phyloP scores from a whole-genome alignment of 1,284 basidiomycete species.

The Xanthoconium separans region DNA sequence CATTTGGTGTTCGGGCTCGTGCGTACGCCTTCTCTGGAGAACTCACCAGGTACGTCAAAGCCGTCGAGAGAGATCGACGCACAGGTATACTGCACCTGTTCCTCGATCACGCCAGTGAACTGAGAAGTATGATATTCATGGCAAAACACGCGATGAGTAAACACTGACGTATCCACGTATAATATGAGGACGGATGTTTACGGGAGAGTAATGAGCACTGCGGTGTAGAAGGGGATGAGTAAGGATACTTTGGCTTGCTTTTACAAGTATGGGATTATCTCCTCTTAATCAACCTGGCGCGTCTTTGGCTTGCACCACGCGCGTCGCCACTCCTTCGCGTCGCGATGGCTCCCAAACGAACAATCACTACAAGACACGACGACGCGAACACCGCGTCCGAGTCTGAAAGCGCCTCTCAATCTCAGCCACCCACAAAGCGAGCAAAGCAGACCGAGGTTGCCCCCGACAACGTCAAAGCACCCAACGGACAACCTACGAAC shows the following conservation, averaged over 20 bases:
- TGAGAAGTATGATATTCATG: conserved; percentile 52
- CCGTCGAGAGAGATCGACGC: conserved; percentile 61
- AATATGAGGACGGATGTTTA: no score
- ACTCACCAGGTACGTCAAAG: conserved; percentile 54
- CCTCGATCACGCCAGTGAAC: conserved; percentile 63
- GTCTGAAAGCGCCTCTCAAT: conserved; percentile 11
- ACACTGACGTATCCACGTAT: conserved; percentile 32
- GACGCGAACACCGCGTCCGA: conserved; percentile 19
- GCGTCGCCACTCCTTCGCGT: not conserved
- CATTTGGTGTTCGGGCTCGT: conserved; percentile 46
- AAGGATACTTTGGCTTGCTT: no score
- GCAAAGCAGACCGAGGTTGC: conserved; percentile 23
- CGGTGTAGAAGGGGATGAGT: no score
- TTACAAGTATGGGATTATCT: no score
- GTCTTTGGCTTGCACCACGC: conserved; percentile 1
- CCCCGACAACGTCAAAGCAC: conserved; percentile 16
- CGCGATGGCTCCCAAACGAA: conserved; percentile 34
- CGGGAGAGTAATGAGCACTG: no score
- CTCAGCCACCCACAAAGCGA: conserved; percentile 25
- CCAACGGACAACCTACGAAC: conserved; percentile 67
- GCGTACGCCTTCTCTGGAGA: conserved; percentile 48
- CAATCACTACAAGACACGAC: conserved; percentile 17
- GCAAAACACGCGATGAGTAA: conserved; percentile 57
- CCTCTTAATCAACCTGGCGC: not conserved
- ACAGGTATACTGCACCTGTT: conserved; percentile 49